phyloP scores from a whole-genome alignment of 1,139 yeast species.

The Wickerhamomyces sp. region DNA sequence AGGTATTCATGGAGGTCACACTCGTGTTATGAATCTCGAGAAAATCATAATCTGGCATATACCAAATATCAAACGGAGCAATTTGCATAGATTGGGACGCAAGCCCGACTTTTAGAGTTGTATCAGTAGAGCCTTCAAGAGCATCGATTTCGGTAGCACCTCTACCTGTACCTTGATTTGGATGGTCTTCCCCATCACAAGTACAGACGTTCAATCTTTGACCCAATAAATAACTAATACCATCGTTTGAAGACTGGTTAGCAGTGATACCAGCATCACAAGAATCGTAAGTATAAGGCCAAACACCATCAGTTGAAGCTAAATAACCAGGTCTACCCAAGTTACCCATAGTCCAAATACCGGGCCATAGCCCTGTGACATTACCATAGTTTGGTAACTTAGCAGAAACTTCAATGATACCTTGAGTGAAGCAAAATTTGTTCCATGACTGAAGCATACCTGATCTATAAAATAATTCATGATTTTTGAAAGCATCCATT shows the following conservation, averaged over 20 bases:
- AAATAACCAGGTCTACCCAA: constrained; percentile 78
- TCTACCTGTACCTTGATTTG: constrained; percentile 73
- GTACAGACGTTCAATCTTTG: constrained; percentile 67
- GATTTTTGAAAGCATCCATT: constrained; percentile 71
- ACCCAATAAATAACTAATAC: constrained; percentile 74
- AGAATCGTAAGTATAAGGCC: constrained; percentile 81
- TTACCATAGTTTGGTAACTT: constrained; percentile 67
- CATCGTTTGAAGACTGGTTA: constrained; percentile 81
- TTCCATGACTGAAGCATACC: constrained; percentile 90
- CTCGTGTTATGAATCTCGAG: constrained; percentile 57
- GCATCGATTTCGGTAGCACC: constrained; percentile 92
- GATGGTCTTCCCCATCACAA: constrained; percentile 74
- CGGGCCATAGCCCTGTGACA: constrained; percentile 82
- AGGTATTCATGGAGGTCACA: constrained; percentile 66
- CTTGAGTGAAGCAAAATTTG: constrained; percentile 75
- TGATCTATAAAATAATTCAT: constrained; percentile 68
- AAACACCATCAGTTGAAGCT: constrained; percentile 77
- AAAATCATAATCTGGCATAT: constrained; percentile 72
- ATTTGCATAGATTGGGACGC: constrained; percentile 80
- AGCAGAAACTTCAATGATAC: constrained; percentile 64
- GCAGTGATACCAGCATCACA: constrained; percentile 90
- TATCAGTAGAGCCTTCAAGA: constrained; percentile 65
- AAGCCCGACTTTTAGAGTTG: constrained; percentile 35
- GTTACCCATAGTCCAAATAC: constrained; percentile 85
- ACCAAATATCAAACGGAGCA: constrained; percentile 88